Conservation (phyloP, 441 rosid genomes). For the Manihot esculenta region DNA sequence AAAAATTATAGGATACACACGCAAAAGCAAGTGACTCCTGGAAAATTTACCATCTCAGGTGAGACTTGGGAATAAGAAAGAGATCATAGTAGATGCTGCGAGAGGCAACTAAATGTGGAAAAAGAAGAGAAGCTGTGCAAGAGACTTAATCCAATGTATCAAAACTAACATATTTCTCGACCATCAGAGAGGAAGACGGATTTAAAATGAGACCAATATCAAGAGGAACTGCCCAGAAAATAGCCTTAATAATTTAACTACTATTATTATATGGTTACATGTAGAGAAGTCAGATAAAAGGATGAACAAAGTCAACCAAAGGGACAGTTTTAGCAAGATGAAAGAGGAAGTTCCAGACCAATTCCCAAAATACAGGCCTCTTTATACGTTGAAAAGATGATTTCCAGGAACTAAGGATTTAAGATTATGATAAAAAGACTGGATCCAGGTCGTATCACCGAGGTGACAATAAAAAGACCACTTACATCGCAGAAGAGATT, state of each 20-base stretch:
- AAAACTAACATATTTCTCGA: background rate
- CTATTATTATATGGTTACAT: background rate
- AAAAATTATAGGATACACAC: no score
- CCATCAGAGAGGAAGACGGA: background rate
- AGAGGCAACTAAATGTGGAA: no score
- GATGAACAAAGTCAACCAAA: background rate
- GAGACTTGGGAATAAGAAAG: no score
- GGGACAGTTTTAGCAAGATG: background rate
- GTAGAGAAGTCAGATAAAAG: background rate
- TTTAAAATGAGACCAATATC: background rate
- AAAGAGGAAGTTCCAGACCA: background rate
- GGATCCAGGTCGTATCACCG: slow-evolving; percentile 32
- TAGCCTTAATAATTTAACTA: background rate
- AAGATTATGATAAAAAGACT: slow-evolving; percentile 24
- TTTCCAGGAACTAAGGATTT: background rate
- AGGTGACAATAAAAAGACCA: slow-evolving; percentile 16
- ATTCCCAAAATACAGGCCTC: background rate
- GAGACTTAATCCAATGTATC: background rate
- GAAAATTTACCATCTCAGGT: background rate
- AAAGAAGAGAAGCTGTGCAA: background rate
- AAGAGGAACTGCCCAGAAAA: background rate
- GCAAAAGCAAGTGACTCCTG: background rate
- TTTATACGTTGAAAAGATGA: background rate
- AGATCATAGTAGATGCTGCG: background rate
- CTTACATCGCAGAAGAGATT: slow-evolving; percentile 9